phyloP scores from a whole-genome alignment of 306 rosid species.

The Vachellia collinsii region DNA sequence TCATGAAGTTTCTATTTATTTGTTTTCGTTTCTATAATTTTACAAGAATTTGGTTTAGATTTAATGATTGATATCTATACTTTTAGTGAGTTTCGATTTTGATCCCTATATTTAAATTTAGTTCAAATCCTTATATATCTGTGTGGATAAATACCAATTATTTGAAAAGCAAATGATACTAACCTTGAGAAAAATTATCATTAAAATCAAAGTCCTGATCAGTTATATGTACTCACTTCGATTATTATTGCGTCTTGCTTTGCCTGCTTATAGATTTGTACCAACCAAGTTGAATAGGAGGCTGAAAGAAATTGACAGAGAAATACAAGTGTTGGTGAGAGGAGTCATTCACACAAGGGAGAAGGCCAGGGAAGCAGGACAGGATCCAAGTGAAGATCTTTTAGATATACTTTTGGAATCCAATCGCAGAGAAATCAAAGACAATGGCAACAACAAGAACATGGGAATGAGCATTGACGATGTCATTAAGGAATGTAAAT shows the following conservation, averaged over 20 bases:
- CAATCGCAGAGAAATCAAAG: neutral
- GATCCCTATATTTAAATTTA: too few relatives aligned
- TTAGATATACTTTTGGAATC: conserved; percentile 24
- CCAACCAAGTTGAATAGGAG: neutral
- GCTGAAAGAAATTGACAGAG: neutral
- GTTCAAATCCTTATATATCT: too few relatives aligned
- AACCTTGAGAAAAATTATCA: too few relatives aligned
- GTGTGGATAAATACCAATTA: too few relatives aligned
- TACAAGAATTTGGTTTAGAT: too few relatives aligned
- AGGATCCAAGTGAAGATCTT: conserved; percentile 22
- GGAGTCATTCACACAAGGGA: neutral
- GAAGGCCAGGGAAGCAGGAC: neutral
- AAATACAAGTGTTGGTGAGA: neutral
- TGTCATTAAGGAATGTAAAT: conserved; percentile 39
- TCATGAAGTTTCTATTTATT: too few relatives aligned
- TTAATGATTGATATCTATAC: too few relatives aligned
- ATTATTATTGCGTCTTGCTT: neutral
- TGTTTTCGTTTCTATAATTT: too few relatives aligned
- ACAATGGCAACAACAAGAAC: neutral
- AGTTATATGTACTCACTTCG: too few relatives aligned
- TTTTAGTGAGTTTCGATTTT: too few relatives aligned
- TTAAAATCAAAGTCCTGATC: too few relatives aligned
- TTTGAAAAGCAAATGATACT: too few relatives aligned
- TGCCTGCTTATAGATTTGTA: neutral
- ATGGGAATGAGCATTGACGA: conserved; percentile 26